These are phyloP conservation scores for Leishmania lainsoni DNA, from an alignment of 208 protist species.

Conservation along the genomic window DNA sequence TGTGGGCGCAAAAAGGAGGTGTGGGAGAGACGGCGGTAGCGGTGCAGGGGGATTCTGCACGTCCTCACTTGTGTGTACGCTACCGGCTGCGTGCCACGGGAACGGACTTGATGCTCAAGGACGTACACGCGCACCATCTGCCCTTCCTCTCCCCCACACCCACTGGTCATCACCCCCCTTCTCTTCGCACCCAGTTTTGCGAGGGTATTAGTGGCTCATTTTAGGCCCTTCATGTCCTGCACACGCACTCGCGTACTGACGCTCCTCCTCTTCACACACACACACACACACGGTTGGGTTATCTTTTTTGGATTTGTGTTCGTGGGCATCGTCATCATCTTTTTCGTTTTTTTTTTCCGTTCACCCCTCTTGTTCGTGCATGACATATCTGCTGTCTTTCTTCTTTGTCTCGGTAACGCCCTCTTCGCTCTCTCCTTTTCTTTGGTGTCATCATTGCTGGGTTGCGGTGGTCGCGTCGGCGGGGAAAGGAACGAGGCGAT, in stretches of 20 bases:
- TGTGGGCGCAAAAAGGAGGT: neutral
- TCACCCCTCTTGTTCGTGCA: neutral
- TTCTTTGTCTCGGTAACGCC: neutral
- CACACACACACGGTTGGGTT: neutral
- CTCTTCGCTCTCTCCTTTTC: neutral
- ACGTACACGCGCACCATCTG: neutral
- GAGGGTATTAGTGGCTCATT: neutral
- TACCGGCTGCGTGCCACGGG: neutral
- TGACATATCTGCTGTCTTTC: neutral
- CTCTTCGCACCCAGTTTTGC: neutral
- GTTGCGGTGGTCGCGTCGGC: neutral
- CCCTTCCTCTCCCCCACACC: neutral
- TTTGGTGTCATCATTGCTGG: neutral
- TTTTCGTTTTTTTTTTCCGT: neutral
- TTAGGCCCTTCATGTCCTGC: neutral
- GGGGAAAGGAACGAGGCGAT: neutral
- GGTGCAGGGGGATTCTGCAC: neutral
- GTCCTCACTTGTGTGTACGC: neutral
- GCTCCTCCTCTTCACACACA: neutral
- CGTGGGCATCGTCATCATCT: neutral
- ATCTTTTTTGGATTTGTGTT: neutral
- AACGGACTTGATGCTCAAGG: neutral
- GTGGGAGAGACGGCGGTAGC: neutral
- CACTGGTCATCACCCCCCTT: neutral
- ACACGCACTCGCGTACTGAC: neutral